Evolutionary conservation across 1,284 basidiomycete species (phyloP).

Genomic region (Leccinum variabile): DNA sequence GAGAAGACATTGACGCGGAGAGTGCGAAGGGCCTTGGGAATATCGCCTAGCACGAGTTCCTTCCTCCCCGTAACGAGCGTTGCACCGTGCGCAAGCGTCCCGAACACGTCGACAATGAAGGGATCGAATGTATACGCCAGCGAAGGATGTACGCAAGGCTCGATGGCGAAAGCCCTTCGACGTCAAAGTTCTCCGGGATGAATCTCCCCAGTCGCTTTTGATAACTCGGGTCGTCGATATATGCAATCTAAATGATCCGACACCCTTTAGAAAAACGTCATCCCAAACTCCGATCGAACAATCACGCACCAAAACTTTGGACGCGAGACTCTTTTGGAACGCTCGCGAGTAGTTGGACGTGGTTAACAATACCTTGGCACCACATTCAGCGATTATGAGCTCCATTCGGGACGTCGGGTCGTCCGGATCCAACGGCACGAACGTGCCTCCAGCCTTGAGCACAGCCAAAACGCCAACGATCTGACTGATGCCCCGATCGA

Average conservation of each 20-base stretch:
- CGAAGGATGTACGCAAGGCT: conserved; percentile 28
- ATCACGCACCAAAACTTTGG: conserved; percentile 26
- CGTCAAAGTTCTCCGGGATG: conserved; percentile 20
- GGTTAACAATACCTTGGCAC: conserved; percentile 30
- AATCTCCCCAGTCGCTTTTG: conserved; percentile 21
- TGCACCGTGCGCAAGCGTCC: no score
- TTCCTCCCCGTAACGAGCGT: no score
- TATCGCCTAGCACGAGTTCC: no score
- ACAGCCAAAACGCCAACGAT: conserved; percentile 34
- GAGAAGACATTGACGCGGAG: conserved; percentile 23
- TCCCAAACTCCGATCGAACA: neutral
- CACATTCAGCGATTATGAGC: conserved; percentile 31
- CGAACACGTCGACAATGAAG: no score
- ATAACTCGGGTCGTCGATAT: conserved; percentile 31
- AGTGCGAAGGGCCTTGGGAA: conserved; percentile 25
- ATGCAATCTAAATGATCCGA: conserved; percentile 18
- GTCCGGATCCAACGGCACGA: conserved; percentile 35
- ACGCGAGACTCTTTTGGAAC: conserved; percentile 24
- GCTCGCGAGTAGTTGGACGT: conserved; percentile 26
- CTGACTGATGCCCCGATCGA: conserved; percentile 32
- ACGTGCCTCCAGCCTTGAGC: conserved; percentile 35
- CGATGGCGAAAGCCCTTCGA: conserved; percentile 24
- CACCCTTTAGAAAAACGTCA: conserved; percentile 3
- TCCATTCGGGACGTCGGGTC: conserved; percentile 34
- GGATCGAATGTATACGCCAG: no score